These are phyloP conservation scores for Linnemannia schmuckeri DNA, from an alignment of 192 early-diverging fungal species.

Conservation along the genomic window DNA sequence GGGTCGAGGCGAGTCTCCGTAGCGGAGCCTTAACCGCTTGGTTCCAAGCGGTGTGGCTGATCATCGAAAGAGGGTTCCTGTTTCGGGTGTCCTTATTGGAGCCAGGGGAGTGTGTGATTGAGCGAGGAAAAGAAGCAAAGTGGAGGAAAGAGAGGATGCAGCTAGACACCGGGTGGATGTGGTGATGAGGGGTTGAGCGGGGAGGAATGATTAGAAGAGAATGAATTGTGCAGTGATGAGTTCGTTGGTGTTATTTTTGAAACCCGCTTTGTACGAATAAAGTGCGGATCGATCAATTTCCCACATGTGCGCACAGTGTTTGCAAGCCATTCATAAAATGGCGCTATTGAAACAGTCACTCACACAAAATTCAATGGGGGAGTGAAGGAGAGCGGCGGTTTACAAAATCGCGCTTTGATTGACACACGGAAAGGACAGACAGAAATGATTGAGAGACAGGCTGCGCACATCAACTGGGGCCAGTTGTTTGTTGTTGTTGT, in stretches of 20 bases:
- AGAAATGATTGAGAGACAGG: no score
- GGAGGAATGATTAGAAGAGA: neutral
- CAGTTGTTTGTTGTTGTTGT: no score
- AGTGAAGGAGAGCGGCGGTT: neutral
- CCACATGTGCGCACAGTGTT: no score
- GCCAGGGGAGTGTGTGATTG: neutral
- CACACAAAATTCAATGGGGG: neutral
- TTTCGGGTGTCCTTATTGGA: neutral
- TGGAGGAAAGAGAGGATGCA: neutral
- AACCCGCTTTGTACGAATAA: neutral
- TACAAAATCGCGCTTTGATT: neutral
- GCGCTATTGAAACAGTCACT: neutral
- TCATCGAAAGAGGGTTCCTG: constrained; percentile 11
- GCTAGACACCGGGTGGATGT: neutral
- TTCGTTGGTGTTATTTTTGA: neutral
- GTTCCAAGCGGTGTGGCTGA: constrained; percentile 15
- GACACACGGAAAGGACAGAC: neutral
- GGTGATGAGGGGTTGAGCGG: neutral
- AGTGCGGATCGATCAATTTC: neutral
- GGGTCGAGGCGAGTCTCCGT: constrained; percentile 23
- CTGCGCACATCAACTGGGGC: no score
- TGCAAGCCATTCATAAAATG: neutral
- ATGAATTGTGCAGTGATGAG: neutral
- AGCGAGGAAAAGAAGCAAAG: neutral
- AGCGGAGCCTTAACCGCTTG: constrained; percentile 17